Evolutionary conservation across 2,329 filamentous ascomycete genomes (phyloP), one percentile per base, ranked within the genome.

Genomic region (Fusarium virguliforme): DNA sequence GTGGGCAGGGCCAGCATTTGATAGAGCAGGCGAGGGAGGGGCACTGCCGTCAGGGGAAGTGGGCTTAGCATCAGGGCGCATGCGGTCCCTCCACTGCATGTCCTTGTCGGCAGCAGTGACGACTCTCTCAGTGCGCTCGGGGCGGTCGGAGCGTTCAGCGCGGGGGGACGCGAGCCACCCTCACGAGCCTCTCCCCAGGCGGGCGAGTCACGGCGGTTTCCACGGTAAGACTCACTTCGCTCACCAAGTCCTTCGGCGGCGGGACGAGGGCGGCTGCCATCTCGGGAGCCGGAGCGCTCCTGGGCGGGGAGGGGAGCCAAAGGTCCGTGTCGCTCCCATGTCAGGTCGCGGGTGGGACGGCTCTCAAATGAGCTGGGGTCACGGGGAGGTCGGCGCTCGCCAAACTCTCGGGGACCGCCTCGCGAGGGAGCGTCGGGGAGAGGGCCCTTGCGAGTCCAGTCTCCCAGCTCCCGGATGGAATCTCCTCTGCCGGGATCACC

Each of bases 271-370:
- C 85, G 86, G 79, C 86, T 87, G 66, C 84, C 86, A 40, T 90
- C 88, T 67, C 89, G 86, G 57, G 86, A 85, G 55, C 81, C 83
- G 26, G 82, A 79, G 22, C 79, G 74, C 62, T 85, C 84, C 70
- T 90, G 88, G 50, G 83, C 87, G 57, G 85, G 85, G 73, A 84
- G 86, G 24, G 95, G 94, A 43, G 95, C 93, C 62, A 98, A 86
- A 38, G 96, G 96, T 12, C 96, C 96, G 79, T 93, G 96, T 76
- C 96, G 93, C 83, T 98, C 95, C 96, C 96, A 99, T 82, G 94
- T 97, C 51, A 90, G 88, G 72, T 92, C 92, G 75, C 92, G 91
- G 70, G 90, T 85, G 67, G 90, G 85, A 72, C 88, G 89, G 71
- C 91, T 89, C 64, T 88, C 87, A 54, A 77, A 77, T 24, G 63